Conservation (phyloP, 2,329 filamentous ascomycete genomes). For the Xylariales sp. region DNA sequence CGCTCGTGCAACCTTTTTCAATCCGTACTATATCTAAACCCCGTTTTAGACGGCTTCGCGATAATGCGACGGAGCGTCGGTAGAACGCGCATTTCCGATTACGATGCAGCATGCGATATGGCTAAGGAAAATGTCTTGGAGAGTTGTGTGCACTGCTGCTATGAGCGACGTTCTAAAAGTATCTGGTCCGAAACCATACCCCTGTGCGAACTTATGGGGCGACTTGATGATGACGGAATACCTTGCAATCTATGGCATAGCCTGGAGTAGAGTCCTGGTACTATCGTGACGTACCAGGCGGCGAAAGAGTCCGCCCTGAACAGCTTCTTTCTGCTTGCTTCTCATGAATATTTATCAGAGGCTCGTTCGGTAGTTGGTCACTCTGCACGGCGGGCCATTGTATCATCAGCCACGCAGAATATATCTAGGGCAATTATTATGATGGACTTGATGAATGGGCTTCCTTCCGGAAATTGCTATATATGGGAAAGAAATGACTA, state of each 20-base stretch:
- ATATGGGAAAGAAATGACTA: neutral
- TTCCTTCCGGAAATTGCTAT: neutral
- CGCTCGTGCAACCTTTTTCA: neutral
- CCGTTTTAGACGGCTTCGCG: neutral
- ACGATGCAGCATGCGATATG: too few relatives aligned
- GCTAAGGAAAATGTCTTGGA: neutral
- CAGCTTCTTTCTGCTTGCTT: neutral
- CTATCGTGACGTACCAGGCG: neutral
- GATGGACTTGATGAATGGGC: neutral
- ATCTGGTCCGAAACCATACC: neutral
- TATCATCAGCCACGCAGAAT: neutral
- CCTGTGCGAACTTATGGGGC: too few relatives aligned
- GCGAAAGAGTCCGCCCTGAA: neutral
- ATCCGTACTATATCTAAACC: neutral
- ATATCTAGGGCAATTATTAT: too few relatives aligned
- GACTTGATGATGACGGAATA: too few relatives aligned
- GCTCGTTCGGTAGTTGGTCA: neutral
- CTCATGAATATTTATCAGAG: neutral
- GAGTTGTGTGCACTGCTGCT: neutral
- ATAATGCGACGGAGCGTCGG: neutral
- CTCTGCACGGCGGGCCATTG: too few relatives aligned
- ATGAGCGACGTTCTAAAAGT: too few relatives aligned
- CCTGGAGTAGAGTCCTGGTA: neutral
- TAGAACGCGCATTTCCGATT: neutral
- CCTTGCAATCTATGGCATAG: too few relatives aligned